A percentile compares a stretch with the other conserved stretches of the same genome.
Evolutionary conservation across 495 filamentous ascomycete genomes (phyloP).

Genomic region (Astrocystis sublimbata): DNA sequence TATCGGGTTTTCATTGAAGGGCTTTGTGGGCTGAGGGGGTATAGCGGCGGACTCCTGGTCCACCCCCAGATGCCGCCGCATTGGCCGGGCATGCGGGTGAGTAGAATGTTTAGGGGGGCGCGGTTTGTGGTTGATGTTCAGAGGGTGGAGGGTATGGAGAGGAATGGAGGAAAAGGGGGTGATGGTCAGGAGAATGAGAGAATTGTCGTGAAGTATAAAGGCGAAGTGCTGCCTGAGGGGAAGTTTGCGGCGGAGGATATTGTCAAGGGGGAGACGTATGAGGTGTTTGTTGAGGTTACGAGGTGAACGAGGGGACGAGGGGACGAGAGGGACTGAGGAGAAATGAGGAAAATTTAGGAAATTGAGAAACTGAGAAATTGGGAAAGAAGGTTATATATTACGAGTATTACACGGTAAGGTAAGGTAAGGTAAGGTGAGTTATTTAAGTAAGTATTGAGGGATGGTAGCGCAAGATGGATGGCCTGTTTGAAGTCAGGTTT

Average conservation of each 20-base stretch:
- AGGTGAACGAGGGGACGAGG: neutral
- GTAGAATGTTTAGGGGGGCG: slow-evolving; percentile 51
- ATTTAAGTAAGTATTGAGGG: too few relatives aligned
- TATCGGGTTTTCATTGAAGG: slow-evolving; percentile 58
- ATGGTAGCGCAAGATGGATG: too few relatives aligned
- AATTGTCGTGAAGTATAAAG: slow-evolving; percentile 41
- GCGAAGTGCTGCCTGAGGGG: slow-evolving; percentile 36
- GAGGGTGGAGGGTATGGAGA: slow-evolving; percentile 44
- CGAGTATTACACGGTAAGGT: too few relatives aligned
- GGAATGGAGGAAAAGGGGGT: too few relatives aligned
- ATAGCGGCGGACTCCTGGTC: slow-evolving; percentile 45
- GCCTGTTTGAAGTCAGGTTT: too few relatives aligned
- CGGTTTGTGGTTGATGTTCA: slow-evolving; percentile 50
- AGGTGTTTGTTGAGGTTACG: slow-evolving; percentile 44
- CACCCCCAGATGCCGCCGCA: slow-evolving; percentile 50
- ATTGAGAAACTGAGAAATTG: neutral
- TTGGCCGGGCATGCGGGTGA: slow-evolving; percentile 52
- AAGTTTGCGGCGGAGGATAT: slow-evolving; percentile 44
- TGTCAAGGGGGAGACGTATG: slow-evolving; percentile 40
- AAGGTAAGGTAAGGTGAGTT: too few relatives aligned
- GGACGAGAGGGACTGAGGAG: neutral
- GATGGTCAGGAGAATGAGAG: too few relatives aligned
- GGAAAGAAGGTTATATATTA: neutral
- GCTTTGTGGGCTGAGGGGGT: slow-evolving; percentile 54
- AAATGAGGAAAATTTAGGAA: neutral